Evolutionary conservation across 192 early-diverging fungal genomes (phyloP), one percentile per base, ranked within the genome.

Genomic region (Podila epicladia): DNA sequence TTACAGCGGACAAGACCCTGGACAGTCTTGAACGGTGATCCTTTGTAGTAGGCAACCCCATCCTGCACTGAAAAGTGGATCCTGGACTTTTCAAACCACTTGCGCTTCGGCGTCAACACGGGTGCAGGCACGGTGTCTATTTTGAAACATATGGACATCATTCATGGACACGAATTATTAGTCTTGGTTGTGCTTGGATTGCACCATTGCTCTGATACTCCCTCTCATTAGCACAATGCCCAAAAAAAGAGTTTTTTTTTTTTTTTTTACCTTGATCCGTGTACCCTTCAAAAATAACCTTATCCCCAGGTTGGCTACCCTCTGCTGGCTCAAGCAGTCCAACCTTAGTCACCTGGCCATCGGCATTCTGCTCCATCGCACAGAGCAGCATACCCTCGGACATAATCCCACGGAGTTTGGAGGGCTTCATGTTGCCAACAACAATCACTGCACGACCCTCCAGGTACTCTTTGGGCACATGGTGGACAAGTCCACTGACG

Each of bases 341-440:
- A 1, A 93, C 91, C 45, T 80, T 82, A 11, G 66, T 73, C 62
- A 73, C 77, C 57, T 71, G 60, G 8, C 71, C 77, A 8, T 69
- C 53, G 0, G 35, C 12, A 49, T 90, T 84, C 31, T 83, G 29
- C 45, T 83, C 88, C 48, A 86, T 85, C 8, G 90, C 90, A 65
- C 88, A 88, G 8, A 93, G 41, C 26, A 93, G 67, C 90, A 92
- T 92, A 20, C 91, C 92, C 59, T 91, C 68, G 0, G 92, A 93
- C 62, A 84, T 61, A 0, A 93, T 85, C 2, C 91, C 91, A n/a
- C 87, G 80, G 29, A 93, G 85, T 67, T 87, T 89, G 32, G 86
- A 83, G 4, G 92, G 88, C 64, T 93, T 93, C 80, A 93, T 75
- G 59, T 93, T 93, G 31, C 67, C 70, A 15, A 92, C 86, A 9